Base-by-base conservation (phyloP, 2,329 filamentous ascomycete genomes). In the Saccharata proteae region DNA sequence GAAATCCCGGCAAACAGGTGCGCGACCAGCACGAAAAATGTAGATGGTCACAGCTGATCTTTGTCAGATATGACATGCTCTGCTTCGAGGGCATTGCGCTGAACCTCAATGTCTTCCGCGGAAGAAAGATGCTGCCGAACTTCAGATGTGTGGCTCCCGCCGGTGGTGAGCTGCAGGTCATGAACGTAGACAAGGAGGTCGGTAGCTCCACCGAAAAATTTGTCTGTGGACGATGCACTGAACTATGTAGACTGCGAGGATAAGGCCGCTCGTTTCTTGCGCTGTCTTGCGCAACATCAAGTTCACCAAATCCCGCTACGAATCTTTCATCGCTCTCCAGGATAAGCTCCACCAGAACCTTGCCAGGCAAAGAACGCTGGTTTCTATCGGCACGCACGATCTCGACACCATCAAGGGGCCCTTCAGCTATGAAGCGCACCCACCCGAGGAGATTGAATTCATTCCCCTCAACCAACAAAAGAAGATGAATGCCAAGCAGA, bases 321-420 rank as follows among this genome's bases (percentile, higher is more conserved):
- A 30, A 35, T 16, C 21, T 13, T 28, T 38, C 26, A 21, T 33
- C 16, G 22, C 37, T 17, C 71, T 23, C 28, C 90, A 98, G 64
- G 92, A 98, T 63, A 98, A 98, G 65, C 73, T 98, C 28, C 90
- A 98, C 64, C 80, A 88, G 55, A 98, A 98, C 53, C 65, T 98
- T 43, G 92, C 90, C 29, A 76, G 90, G 39, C 82, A 96, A 58
- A 69, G 90, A 47, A 94, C 88, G 1, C 64, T 98, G 27, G 88
- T 94, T n/a, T 81, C 88, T 14, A 94, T 98, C 51, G 90, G 90
- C 45, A 98, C 90, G 3, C 90, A 98, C 58, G 88, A 98, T 54
- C 67, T 96, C 41, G 86, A 96, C 53, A 94, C 83, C 12, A 67
- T 98, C 46, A 67, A 93, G 58, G 90, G 86, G 0, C 90, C 90